A percentile compares a stretch with the other conserved stretches of the same genome.
phyloP scores from a whole-genome alignment of 257 asterid genomes.

The Coffea eugenioides region DNA sequence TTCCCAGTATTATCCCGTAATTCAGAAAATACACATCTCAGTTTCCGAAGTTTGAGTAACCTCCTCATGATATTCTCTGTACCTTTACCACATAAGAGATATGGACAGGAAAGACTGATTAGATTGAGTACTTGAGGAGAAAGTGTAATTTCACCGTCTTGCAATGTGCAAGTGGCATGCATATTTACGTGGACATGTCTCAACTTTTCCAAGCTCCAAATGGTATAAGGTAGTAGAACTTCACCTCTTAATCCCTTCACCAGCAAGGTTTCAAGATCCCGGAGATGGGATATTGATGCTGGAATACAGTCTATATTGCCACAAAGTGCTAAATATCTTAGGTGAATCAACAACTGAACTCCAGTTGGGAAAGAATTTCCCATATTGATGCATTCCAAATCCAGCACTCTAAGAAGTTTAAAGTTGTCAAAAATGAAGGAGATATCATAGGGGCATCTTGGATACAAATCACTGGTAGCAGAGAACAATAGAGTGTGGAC shows the following conservation, averaged over 20 bases:
- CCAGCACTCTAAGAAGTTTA: constrained; percentile 18
- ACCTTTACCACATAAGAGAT: neutral
- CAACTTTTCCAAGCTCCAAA: constrained; percentile 14
- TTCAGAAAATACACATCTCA: neutral
- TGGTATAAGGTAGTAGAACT: constrained; percentile 1
- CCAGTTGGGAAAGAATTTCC: constrained; percentile 11
- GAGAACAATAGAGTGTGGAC: constrained; percentile 8
- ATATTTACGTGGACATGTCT: neutral
- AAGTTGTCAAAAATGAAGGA: neutral
- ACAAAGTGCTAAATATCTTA: constrained; percentile 5
- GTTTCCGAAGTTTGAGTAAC: neutral
- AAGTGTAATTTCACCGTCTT: neutral
- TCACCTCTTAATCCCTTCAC: constrained; percentile 1
- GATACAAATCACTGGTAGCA: neutral
- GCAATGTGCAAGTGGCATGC: neutral
- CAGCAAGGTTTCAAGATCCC: constrained; percentile 4
- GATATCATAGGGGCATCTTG: neutral
- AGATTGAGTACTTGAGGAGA: neutral
- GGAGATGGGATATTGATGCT: neutral
- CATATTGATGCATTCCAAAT: constrained; percentile 12
- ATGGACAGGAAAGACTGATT: neutral
- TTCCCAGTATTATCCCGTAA: neutral
- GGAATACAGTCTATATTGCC: constrained; percentile 13
- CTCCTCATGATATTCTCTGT: neutral
- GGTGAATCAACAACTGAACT: neutral